Conservation (phyloP, 2,329 filamentous ascomycete genomes). For the Biscogniauxia sp. region DNA sequence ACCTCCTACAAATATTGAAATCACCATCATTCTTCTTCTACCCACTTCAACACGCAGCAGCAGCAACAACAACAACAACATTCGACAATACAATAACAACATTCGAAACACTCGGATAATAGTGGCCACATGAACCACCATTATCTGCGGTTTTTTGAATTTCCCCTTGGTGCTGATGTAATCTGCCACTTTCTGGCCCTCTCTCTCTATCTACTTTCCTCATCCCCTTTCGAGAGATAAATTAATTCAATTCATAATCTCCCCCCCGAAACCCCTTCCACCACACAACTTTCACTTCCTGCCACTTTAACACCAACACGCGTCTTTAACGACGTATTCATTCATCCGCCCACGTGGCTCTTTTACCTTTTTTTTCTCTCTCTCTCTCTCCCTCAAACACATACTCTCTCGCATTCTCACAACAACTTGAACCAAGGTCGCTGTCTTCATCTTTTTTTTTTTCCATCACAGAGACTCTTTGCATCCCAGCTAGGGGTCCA, state of each 20-base stretch:
- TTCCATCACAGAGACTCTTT: not conserved
- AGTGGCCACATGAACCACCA: not conserved
- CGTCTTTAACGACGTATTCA: not conserved
- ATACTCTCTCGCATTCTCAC: no score
- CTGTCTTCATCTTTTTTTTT: not conserved
- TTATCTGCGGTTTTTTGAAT: not conserved
- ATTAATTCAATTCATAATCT: conserved; percentile 2
- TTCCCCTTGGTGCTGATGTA: not conserved
- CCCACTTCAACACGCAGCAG: not conserved
- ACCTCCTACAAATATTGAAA: not conserved
- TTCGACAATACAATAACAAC: no score
- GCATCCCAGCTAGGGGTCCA: not conserved
- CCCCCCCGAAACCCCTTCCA: not conserved
- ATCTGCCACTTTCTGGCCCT: conserved; percentile 1
- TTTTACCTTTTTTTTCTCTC: not conserved
- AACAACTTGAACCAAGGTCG: not conserved
- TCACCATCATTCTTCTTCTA: no score
- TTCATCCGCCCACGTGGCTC: not conserved
- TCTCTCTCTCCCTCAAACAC: not conserved
- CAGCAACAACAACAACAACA: not conserved
- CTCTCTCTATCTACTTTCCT: conserved; percentile 3
- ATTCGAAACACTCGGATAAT: not conserved
- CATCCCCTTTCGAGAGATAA: conserved; percentile 26
- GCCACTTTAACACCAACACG: not conserved
- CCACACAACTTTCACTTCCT: not conserved